These are phyloP conservation scores for Pelargonium citronellum DNA, from an alignment of 441 rosid species.

Conservation along the genomic window DNA sequence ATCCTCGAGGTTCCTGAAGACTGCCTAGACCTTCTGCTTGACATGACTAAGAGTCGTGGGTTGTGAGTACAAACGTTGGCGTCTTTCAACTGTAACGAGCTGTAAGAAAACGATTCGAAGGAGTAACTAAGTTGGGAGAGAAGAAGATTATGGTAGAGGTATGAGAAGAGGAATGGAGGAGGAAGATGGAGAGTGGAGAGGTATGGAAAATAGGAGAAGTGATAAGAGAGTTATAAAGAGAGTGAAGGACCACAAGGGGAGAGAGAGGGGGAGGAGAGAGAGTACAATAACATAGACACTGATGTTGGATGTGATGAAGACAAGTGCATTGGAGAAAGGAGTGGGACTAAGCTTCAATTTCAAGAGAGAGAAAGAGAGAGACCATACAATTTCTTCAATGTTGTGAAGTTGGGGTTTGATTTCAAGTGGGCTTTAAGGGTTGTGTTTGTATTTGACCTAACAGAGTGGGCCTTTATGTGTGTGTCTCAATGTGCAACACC, in stretches of 20 bases:
- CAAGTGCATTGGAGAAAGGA: conserved; percentile 55
- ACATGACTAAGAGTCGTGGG: conserved; percentile 33
- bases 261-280: conserved; percentile 18
- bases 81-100: background rate
- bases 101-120: conserved; percentile 11
- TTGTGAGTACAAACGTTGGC: background rate
- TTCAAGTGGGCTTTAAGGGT: conserved; percentile 50
- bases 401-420: conserved; percentile 41
- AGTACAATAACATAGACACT: conserved; percentile 45
- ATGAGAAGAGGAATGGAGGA: background rate
- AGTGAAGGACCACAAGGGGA: conserved; percentile 40
- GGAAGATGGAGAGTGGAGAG: conserved; percentile 20
- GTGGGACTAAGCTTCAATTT: conserved; percentile 1
- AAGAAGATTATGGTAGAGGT: conserved; percentile 2
- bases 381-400: background rate
- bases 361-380: background rate
- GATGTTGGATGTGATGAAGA: conserved; percentile 74
- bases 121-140: background rate
- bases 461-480: conserved; percentile 72
- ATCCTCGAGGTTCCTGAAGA: conserved; percentile 52
- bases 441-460: conserved; percentile 42
- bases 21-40: conserved; percentile 73
- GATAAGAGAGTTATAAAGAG: conserved; percentile 53
- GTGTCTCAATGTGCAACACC: conserved; percentile 46
- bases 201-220: conserved; percentile 39